Percentiles rank a stretch among this genome's conserved stretches.
These are phyloP conservation scores for Solanum commersonii DNA, from an alignment of 257 asterid genomes.

Conservation along the genomic window DNA sequence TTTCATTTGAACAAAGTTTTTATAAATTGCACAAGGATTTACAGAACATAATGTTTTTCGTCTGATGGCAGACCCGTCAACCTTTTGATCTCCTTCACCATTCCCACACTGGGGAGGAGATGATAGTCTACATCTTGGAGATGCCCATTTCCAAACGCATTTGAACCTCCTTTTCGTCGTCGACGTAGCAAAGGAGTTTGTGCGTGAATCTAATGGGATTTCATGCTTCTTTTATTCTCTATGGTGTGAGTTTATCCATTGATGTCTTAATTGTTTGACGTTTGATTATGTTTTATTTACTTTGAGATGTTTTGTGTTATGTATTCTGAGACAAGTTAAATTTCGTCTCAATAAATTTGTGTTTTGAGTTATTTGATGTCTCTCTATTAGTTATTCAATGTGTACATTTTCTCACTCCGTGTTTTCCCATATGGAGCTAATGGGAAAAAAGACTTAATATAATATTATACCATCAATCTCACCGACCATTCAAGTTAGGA, in stretches of 20 bases:
- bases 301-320: neutral
- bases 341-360: neutral
- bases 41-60: slow-evolving; percentile 43
- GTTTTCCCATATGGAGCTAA: neutral
- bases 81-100: neutral
- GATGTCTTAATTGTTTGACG: neutral
- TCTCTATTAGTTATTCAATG: neutral
- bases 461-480: neutral
- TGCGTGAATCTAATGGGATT: slow-evolving; percentile 58
- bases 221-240: neutral
- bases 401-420: neutral
- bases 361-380: neutral
- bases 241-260: neutral
- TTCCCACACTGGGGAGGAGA: neutral
- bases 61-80: slow-evolving; percentile 10
- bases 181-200: slow-evolving; percentile 34
- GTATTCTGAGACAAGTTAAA: neutral
- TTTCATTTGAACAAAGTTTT: slow-evolving; percentile 26
- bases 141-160: slow-evolving; percentile 8
- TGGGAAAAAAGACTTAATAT: too few relatives aligned
- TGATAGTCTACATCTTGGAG: neutral
- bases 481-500: too few relatives aligned
- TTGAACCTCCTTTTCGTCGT: slow-evolving; percentile 24
- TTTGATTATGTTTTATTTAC: neutral
- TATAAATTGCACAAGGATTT: slow-evolving; percentile 33